Percentiles rank a stretch among this genome's conserved stretches.
Evolutionary conservation across 306 rosid genomes (phyloP).

Genomic region (Fagus crenata): DNA sequence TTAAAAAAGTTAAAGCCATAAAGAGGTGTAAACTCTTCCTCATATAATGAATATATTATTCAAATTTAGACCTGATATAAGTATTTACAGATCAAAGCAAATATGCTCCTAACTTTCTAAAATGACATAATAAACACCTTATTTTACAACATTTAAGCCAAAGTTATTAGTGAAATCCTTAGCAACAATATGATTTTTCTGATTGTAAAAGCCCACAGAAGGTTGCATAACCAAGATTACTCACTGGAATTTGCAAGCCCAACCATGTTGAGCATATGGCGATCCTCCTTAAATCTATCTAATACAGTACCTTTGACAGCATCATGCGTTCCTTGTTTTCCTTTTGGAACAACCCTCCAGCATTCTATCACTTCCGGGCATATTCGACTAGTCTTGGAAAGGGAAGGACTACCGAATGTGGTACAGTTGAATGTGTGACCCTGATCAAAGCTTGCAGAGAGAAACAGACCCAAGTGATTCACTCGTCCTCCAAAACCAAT

Average conservation of each 20-base stretch:
- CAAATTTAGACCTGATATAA: not conserved
- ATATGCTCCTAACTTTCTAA: not conserved
- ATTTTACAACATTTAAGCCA: not conserved
- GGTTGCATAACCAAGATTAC: conserved; percentile 23
- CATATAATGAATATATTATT: not conserved
- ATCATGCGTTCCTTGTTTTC: conserved; percentile 44
- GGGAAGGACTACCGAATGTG: conserved; percentile 87
- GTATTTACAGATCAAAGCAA: not conserved
- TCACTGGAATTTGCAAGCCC: conserved; percentile 90
- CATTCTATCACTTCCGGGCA: conserved; percentile 86
- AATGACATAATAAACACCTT: not conserved
- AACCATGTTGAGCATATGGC: conserved; percentile 72
- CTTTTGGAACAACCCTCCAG: conserved; percentile 70
- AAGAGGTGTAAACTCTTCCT: not conserved
- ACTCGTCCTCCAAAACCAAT: conserved; percentile 85
- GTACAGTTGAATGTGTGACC: conserved; percentile 80
- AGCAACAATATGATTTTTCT: not conserved
- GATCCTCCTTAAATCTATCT: conserved; percentile 86
- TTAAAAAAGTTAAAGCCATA: too few relatives aligned
- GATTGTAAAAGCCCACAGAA: not conserved
- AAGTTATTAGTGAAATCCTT: not conserved
- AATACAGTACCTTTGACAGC: conserved; percentile 49
- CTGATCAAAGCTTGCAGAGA: conserved; percentile 74
- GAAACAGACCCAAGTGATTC: conserved; percentile 73
- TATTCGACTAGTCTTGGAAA: conserved; percentile 61